These are phyloP conservation scores for Echinosophora koreensis DNA, from an alignment of 306 rosid genomes.

Conservation along the genomic window DNA sequence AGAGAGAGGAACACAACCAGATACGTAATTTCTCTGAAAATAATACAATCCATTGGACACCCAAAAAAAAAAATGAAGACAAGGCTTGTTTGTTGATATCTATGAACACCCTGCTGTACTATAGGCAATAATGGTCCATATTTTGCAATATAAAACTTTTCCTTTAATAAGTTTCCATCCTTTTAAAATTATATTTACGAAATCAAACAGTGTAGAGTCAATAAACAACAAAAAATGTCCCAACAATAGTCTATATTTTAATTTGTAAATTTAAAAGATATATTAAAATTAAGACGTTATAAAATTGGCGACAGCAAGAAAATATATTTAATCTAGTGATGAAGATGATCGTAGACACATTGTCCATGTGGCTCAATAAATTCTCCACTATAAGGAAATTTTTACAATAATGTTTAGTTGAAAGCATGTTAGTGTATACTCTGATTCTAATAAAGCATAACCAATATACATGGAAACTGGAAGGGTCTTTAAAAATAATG, in stretches of 20 bases:
- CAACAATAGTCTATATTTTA: background rate
- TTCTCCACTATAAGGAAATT: background rate
- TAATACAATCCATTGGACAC: background rate
- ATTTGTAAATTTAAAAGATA: background rate
- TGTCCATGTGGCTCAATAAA: background rate
- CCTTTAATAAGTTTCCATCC: background rate
- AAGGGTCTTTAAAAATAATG: background rate
- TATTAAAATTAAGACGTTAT: background rate
- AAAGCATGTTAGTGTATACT: background rate
- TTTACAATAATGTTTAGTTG: background rate
- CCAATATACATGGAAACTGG: background rate
- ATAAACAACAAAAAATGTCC: background rate
- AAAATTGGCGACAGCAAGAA: no score
- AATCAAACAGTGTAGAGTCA: background rate
- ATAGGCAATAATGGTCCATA: background rate
- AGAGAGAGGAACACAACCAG: background rate
- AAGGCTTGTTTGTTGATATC: background rate
- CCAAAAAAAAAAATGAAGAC: background rate
- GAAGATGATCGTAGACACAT: background rate
- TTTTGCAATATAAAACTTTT: background rate
- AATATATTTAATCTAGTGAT: background rate
- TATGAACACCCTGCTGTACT: background rate
- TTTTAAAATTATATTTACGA: background rate
- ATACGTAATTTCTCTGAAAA: background rate
- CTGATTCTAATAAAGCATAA: no score